Percentiles rank a stretch among this genome's conserved stretches.
Evolutionary conservation across 225 moss, liverwort and hornwort species (phyloP).

Genomic region (Asterella californica): DNA sequence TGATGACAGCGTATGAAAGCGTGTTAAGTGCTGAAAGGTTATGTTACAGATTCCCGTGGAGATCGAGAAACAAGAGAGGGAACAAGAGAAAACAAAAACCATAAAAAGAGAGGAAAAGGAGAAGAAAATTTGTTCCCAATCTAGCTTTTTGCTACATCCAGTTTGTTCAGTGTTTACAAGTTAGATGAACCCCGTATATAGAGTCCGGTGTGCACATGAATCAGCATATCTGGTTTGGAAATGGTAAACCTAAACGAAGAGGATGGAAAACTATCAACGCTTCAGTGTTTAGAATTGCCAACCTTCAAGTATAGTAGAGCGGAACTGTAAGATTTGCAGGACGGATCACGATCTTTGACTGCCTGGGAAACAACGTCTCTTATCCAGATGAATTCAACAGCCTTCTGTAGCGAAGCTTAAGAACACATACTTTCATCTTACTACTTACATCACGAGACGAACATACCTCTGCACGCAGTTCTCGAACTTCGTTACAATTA

Average conservation of each 20-base stretch:
- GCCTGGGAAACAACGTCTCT: slow-evolving; percentile 51
- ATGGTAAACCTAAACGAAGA: too few relatives aligned
- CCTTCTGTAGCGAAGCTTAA: slow-evolving; percentile 1
- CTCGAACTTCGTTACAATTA: background rate
- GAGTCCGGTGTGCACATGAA: too few relatives aligned
- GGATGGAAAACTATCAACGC: background rate
- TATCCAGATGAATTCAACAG: slow-evolving; percentile 11
- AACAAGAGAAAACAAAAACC: background rate
- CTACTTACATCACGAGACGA: background rate
- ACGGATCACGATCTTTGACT: slow-evolving; percentile 91
- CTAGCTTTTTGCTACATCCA: background rate
- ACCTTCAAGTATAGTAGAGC: slow-evolving; percentile 84
- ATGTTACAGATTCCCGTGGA: background rate
- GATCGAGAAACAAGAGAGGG: background rate
- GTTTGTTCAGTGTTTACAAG: background rate
- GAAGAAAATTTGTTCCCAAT: too few relatives aligned
- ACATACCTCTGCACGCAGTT: background rate
- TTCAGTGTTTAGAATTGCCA: background rate
- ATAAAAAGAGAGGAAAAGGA: too few relatives aligned
- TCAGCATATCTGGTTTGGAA: background rate
- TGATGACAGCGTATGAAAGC: background rate
- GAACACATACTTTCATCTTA: background rate
- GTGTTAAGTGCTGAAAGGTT: background rate
- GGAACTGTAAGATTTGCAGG: slow-evolving; percentile 82
- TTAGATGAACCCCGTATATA: background rate